A percentile compares a stretch with the other conserved stretches of the same genome.
Evolutionary conservation across 352 stramenopile species (phyloP).

Genomic region (Thraustochytrium striatum): DNA sequence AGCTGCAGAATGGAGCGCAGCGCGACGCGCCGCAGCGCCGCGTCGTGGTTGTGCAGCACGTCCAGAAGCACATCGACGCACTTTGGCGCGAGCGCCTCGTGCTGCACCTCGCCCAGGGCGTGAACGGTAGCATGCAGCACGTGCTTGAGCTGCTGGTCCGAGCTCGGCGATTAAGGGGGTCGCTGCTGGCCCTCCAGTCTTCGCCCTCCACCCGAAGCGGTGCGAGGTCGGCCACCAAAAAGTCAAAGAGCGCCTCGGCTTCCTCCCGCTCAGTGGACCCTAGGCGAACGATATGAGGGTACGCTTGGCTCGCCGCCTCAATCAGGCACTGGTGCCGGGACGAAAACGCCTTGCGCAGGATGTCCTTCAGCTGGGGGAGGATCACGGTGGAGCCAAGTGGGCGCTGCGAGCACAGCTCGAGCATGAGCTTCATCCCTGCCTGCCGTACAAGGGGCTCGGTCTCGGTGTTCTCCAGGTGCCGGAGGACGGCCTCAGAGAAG

Average conservation of each 20-base stretch:
- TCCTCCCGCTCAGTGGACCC: neutral
- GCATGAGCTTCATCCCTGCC: neutral
- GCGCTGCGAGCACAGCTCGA: neutral
- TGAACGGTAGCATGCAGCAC: neutral
- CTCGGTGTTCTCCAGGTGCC: neutral
- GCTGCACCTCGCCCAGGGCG: neutral
- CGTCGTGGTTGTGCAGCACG: slow-evolving; percentile 3
- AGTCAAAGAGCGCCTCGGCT: neutral
- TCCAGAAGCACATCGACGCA: slow-evolving; percentile 18
- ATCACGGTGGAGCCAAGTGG: neutral
- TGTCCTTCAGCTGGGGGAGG: neutral
- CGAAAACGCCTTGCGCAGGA: neutral
- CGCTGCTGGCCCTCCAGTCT: neutral
- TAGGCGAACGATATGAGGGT: slow-evolving; percentile 1
- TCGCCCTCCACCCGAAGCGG: neutral
- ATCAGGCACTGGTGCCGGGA: neutral
- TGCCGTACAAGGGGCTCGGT: neutral
- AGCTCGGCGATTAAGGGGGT: no score
- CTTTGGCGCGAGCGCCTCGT: neutral
- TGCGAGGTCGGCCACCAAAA: neutral
- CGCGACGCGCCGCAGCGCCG: neutral
- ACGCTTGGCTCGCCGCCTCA: neutral
- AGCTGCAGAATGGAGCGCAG: neutral
- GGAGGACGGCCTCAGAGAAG: no score
- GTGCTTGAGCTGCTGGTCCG: neutral